Evolutionary conservation across 2,329 filamentous ascomycete species (phyloP), one percentile per base, ranked within the genome.

Genomic region (Colletotrichum gloeosporioides): DNA sequence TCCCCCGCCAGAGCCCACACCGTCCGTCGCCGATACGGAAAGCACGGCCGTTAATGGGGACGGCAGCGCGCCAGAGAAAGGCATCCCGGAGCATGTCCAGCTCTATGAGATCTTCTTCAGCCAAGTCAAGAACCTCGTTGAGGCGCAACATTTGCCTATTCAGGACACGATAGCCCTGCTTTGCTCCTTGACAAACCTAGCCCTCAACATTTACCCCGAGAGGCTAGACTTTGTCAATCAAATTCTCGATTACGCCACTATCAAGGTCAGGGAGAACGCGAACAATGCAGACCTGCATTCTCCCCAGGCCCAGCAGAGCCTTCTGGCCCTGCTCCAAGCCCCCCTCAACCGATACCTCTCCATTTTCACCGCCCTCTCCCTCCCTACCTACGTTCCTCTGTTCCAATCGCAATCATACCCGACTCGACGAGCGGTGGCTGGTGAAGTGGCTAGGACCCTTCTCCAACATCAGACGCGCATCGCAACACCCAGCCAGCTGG

Each of bases 61-160:
- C 25, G 75, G 78, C 4, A 72, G 81, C 8, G 77, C 83, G 8
- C 84, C 85, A 76, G 84, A 85, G 73, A 85, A 85, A 80, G 88
- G 91, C 25, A 95, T 95, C 79, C 93, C 94, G 1, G 90, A 93
- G 69, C 93, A 95, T 80, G 93, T 98, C 74, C 96, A 95, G 85
- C 91, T 99, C 29, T 99, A 99, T 84, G 96, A 99, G 85, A 95
- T 99, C 76, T 99, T 99, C 89, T 98, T 99, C 82, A 94, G 96
- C 68, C 97, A 99, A 85, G 97, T 99, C 77, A 94, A 98, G 82
- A 96, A 96, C 81, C 89, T 99, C 68, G 96, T 99, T 77, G 96
- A 96, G 85, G 95, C 95, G 69, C 95, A 98, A 82, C 93, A 95
- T 79, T 89, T 99, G 69, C 94, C 96, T 1, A 96, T 99, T 78